phyloP scores from a whole-genome alignment of 495 filamentous ascomycete species.

The Penicillium robsamsonii region DNA sequence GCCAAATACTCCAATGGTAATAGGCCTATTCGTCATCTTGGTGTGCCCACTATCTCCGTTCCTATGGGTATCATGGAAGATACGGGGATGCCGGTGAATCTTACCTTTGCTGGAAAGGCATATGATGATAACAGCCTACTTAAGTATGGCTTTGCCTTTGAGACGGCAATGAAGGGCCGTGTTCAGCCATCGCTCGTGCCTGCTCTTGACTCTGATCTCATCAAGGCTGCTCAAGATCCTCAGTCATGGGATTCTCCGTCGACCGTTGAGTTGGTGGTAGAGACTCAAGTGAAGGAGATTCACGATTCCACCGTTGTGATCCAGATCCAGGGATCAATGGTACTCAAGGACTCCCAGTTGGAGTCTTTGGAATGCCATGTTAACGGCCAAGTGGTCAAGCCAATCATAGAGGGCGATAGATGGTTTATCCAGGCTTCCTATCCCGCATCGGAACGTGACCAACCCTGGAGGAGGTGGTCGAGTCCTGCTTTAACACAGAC shows the following conservation, averaged over 20 bases:
- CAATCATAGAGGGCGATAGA: constrained; percentile 9
- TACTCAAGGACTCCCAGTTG: constrained; percentile 4
- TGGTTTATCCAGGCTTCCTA: constrained; percentile 27
- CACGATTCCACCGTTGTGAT: constrained; percentile 21
- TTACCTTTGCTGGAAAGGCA: constrained; percentile 37
- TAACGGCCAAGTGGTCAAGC: constrained; percentile 29
- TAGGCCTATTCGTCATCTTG: constrained; percentile 35
- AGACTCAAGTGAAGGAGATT: constrained; percentile 22
- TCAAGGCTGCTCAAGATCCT: not conserved
- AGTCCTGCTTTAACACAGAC: constrained; percentile 33
- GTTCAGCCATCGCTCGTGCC: constrained; percentile 24
- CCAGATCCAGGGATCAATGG: constrained; percentile 19
- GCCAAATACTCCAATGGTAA: constrained; percentile 41
- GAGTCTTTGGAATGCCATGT: constrained; percentile 22
- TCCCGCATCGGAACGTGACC: constrained; percentile 27
- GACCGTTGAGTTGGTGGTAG: constrained; percentile 17
- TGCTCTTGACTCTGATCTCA: constrained; percentile 28
- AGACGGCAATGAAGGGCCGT: constrained; percentile 28
- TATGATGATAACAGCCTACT: constrained; percentile 34
- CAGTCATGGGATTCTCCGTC: not conserved
- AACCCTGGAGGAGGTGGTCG: constrained; percentile 30
- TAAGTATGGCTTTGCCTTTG: constrained; percentile 34
- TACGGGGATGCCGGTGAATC: constrained; percentile 35
- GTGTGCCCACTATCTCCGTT: constrained; percentile 36
- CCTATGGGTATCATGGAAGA: constrained; percentile 41